Evolutionary conservation across 108 stramenopile genomes (phyloP).

Genomic region (Conticribra guillardii): DNA sequence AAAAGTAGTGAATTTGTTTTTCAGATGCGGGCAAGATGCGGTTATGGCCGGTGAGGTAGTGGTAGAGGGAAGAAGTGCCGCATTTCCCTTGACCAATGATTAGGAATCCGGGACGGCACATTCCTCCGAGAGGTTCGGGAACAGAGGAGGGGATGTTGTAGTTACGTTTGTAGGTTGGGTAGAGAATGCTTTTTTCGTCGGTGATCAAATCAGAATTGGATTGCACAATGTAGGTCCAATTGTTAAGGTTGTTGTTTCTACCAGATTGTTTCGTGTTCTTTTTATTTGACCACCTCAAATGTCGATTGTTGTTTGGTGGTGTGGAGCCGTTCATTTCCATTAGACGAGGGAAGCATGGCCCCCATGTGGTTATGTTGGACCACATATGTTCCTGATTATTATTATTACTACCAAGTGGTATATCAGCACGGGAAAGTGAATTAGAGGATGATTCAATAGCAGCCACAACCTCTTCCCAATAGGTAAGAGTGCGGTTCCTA

Average conservation of each 20-base stretch:
- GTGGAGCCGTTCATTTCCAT: conserved; percentile 1
- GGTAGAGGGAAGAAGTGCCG: conserved; percentile 61
- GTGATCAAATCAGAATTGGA: conserved; percentile 2
- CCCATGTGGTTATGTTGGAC: conserved; percentile 27
- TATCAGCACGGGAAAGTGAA: background rate
- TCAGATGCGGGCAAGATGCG: conserved; percentile 67
- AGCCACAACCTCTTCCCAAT: conserved; percentile 37
- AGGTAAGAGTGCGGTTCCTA: conserved; percentile 12
- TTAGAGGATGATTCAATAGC: conserved; percentile 23
- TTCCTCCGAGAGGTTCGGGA: conserved; percentile 29
- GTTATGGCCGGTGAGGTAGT: conserved; percentile 78
- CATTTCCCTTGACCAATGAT: conserved; percentile 87
- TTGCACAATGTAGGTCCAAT: conserved; percentile 36
- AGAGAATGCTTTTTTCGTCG: conserved; percentile 12
- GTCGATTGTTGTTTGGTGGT: background rate
- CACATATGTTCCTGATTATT: conserved; percentile 1
- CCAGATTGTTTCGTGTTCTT: no score
- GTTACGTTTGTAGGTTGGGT: conserved; percentile 16
- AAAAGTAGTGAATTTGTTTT: conserved; percentile 89
- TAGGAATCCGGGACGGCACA: conserved; percentile 79
- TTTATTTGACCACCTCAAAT: background rate
- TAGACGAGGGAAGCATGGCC: conserved; percentile 28
- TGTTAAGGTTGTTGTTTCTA: background rate
- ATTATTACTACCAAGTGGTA: background rate
- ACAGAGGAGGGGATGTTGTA: background rate